Percentiles rank a stretch among this genome's conserved stretches.
Conservation (phyloP, 2,329 filamentous ascomycete species). For the Fusarium coicis region DNA sequence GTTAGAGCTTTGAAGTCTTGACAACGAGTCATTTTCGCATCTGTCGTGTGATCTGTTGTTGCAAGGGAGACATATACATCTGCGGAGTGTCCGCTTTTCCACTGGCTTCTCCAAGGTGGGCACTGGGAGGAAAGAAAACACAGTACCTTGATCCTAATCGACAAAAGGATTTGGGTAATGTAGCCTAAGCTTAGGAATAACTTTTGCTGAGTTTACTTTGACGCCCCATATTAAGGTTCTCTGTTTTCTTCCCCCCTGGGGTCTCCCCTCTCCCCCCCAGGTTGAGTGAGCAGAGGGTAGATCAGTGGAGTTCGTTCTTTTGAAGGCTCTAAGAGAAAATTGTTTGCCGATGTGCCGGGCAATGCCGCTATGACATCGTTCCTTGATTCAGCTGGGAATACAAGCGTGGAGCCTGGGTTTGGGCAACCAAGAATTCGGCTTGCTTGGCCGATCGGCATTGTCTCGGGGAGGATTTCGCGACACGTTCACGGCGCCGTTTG, state of each 20-base stretch:
- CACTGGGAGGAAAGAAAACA: too few relatives aligned
- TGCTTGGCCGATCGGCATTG: background rate
- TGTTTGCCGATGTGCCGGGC: background rate
- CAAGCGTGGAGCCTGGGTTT: too few relatives aligned
- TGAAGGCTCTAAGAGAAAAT: background rate
- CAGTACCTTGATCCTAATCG: too few relatives aligned
- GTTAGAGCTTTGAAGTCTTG: background rate
- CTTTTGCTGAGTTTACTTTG: too few relatives aligned
- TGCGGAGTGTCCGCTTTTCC: background rate
- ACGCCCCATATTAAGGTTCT: too few relatives aligned
- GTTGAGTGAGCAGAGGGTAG: background rate
- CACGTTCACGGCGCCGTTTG: background rate
- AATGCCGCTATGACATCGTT: background rate
- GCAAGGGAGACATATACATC: background rate
- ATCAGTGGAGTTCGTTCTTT: background rate
- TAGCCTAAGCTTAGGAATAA: too few relatives aligned
- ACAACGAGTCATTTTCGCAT: background rate
- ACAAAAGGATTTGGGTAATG: too few relatives aligned
- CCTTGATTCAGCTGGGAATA: background rate
- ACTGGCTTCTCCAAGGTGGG: background rate
- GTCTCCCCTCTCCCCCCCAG: too few relatives aligned
- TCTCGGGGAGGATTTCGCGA: background rate
- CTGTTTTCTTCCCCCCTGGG: too few relatives aligned
- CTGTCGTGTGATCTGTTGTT: background rate
- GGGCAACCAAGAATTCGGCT: background rate